Percentiles rank a stretch among this genome's conserved stretches.
phyloP scores from a whole-genome alignment of 1,284 basidiomycete species.

The Cryptococcus wingfieldii region DNA sequence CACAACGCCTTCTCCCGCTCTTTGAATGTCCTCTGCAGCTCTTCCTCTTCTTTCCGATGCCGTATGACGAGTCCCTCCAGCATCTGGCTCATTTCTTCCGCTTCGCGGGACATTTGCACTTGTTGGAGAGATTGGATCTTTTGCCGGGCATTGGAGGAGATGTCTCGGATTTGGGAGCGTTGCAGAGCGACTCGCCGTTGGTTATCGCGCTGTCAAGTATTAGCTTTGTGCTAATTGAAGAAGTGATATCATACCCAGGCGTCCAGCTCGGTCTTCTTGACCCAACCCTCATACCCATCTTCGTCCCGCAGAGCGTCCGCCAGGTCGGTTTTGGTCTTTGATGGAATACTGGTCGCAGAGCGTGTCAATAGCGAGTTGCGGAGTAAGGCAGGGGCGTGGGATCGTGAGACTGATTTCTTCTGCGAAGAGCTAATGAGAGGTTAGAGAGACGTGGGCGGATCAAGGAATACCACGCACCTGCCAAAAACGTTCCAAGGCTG shows the following conservation, averaged over 20 bases:
- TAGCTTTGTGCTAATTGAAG: neutral
- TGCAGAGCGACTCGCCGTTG: conserved; percentile 16
- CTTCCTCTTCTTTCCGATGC: conserved; percentile 32
- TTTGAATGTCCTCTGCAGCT: conserved; percentile 23
- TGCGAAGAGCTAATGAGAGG: neutral
- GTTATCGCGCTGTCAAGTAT: conserved; percentile 17
- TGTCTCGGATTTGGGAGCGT: conserved; percentile 18
- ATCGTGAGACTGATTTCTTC: neutral
- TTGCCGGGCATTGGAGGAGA: conserved; percentile 21
- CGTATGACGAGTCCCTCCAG: conserved; percentile 33
- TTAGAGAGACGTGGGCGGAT: neutral
- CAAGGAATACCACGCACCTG: neutral
- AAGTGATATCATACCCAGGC: conserved; percentile 26
- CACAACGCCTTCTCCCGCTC: conserved; percentile 38
- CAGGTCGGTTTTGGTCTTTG: neutral
- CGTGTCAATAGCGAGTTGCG: neutral
- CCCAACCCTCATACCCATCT: conserved; percentile 27
- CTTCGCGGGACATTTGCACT: conserved; percentile 17
- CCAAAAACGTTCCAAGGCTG: conserved; percentile 4
- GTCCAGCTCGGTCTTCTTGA: conserved; percentile 32
- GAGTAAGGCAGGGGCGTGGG: neutral
- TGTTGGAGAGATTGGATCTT: conserved; percentile 16
- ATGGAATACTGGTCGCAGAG: neutral
- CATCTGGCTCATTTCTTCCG: conserved; percentile 32
- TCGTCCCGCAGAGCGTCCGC: conserved; percentile 21